Conservation (phyloP, 768 basidiomycete species). For the Mrakia gelida region DNA sequence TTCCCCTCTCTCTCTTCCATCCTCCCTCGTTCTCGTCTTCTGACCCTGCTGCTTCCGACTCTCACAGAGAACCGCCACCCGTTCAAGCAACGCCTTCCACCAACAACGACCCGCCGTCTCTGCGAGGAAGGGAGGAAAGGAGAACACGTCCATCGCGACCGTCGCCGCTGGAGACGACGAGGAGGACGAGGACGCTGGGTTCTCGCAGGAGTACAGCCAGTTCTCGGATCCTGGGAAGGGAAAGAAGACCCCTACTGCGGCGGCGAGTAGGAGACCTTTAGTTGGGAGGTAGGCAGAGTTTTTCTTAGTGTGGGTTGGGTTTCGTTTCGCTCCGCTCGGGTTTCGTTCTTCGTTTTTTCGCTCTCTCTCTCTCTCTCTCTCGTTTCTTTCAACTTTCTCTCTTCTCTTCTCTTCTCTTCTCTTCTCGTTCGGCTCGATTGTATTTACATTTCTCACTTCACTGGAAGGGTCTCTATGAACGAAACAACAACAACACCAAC, state of each 20-base stretch:
- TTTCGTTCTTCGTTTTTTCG: not conserved
- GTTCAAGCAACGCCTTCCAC: not conserved
- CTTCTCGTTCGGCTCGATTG: too few relatives aligned
- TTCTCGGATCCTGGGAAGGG: slow-evolving; percentile 9
- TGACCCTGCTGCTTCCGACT: not conserved
- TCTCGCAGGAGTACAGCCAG: slow-evolving; percentile 5
- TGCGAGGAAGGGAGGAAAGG: not conserved
- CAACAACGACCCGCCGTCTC: not conserved
- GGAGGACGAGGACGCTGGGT: not conserved
- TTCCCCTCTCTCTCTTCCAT: not conserved
- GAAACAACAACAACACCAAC: too few relatives aligned
- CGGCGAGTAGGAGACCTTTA: not conserved
- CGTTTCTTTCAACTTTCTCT: too few relatives aligned
- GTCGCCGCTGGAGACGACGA: not conserved
- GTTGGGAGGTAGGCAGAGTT: not conserved
- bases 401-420: not conserved
- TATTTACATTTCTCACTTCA: too few relatives aligned
- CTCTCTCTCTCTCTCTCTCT: too few relatives aligned
- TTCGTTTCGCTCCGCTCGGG: not conserved
- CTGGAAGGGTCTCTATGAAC: too few relatives aligned
- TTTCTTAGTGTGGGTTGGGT: not conserved
- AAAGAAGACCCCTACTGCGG: not conserved
- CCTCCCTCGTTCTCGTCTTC: not conserved
- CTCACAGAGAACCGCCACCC: not conserved
- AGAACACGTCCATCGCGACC: not conserved